Evolutionary conservation across 2,329 filamentous ascomycete genomes (phyloP).

Genomic region (Beauveria asiatica): DNA sequence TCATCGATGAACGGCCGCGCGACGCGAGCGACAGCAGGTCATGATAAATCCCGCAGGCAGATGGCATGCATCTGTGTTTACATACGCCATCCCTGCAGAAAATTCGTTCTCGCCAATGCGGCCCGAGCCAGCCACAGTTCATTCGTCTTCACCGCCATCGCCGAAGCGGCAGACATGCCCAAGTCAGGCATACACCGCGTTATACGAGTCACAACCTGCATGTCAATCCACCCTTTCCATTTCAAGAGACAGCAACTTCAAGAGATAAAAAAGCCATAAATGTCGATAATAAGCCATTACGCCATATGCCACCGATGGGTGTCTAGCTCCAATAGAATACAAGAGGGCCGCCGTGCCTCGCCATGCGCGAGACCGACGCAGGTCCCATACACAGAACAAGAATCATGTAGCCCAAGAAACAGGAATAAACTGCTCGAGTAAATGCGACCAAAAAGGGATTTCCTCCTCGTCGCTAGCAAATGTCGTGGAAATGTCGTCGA

Average conservation of each 20-base stretch:
- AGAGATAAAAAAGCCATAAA: too few relatives aligned
- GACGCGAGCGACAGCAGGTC: not conserved
- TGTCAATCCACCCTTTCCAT: not conserved
- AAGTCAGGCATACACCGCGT: too few relatives aligned
- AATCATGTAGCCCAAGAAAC: conserved; percentile 7
- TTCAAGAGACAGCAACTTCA: too few relatives aligned
- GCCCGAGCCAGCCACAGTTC: too few relatives aligned
- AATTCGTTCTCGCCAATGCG: too few relatives aligned
- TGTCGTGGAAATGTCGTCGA: conserved; percentile 6
- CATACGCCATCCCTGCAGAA: too few relatives aligned
- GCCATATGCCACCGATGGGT: not conserved
- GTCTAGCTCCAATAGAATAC: conserved; percentile 11
- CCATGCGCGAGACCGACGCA: not conserved
- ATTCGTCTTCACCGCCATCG: too few relatives aligned
- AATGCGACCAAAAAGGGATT: conserved; percentile 1
- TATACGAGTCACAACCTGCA: too few relatives aligned
- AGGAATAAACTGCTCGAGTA: not conserved
- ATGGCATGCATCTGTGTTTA: not conserved
- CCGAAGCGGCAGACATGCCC: too few relatives aligned
- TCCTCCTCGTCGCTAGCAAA: conserved; percentile 5
- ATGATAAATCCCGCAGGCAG: too few relatives aligned
- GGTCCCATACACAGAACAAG: not conserved
- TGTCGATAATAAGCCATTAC: not conserved
- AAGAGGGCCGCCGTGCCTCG: not conserved
- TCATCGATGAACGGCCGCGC: not conserved